A percentile compares a stretch with the other conserved stretches of the same genome.
Conservation (phyloP, 225 moss, liverwort and hornwort genomes). For the Asterella californica region DNA sequence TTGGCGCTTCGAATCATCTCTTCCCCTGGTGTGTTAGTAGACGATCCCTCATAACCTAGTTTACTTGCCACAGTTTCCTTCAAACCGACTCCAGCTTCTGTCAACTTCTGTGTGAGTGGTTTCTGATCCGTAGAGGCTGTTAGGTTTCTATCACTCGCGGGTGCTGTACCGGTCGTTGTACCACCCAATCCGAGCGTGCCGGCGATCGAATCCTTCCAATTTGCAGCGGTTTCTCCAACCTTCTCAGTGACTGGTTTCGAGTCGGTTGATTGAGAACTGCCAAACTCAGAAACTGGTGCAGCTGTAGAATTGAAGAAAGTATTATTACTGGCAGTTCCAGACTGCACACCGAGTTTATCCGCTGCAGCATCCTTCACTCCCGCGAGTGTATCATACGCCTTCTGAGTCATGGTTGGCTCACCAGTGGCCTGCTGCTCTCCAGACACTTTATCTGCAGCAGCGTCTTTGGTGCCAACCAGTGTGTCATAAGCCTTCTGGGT, state of each 20-base stretch:
- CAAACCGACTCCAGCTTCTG: neutral
- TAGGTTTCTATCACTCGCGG: neutral
- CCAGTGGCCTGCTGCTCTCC: neutral
- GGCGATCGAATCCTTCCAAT: conserved; percentile 3
- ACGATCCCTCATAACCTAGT: conserved; percentile 9
- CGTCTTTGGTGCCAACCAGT: neutral
- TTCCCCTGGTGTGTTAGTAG: neutral
- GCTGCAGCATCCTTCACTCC: conserved; percentile 10
- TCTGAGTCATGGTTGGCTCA: conserved; percentile 9
- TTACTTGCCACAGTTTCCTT: conserved; percentile 16
- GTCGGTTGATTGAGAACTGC: neutral
- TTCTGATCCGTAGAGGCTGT: neutral
- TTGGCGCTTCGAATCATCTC: neutral
- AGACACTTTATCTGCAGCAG: neutral
- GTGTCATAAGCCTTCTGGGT: conserved; percentile 7
- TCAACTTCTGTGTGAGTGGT: neutral
- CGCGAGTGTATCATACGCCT: conserved; percentile 7
- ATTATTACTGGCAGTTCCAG: neutral
- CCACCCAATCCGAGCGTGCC: neutral
- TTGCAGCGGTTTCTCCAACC: neutral
- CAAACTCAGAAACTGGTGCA: conserved; percentile 5
- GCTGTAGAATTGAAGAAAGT: neutral
- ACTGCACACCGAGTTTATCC: neutral
- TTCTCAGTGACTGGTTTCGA: conserved; percentile 5
- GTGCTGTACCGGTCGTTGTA: neutral